Conservation (phyloP, 495 filamentous ascomycete species). For the Penicillium longicatenatum region DNA sequence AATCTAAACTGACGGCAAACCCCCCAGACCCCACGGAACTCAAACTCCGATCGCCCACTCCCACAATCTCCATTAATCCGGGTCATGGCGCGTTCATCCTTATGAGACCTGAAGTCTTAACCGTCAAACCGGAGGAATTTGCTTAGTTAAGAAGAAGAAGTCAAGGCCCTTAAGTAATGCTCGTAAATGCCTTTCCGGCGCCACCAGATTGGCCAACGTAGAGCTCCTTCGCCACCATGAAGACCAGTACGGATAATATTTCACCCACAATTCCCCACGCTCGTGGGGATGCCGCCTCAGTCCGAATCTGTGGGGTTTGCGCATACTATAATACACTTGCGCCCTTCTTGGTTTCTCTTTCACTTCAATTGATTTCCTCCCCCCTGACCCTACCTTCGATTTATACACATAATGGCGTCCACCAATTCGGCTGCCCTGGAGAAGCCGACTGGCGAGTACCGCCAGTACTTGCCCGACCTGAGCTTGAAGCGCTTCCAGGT, state of each 20-base stretch:
- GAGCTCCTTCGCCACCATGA: slow-evolving; percentile 8
- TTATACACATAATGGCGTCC: slow-evolving; percentile 7
- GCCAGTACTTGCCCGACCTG: slow-evolving; percentile 63
- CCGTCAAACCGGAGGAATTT: not conserved
- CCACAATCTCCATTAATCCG: no score
- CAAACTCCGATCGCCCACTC: no score
- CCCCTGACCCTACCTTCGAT: not conserved
- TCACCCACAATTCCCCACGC: slow-evolving; percentile 30
- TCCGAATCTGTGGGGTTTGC: slow-evolving; percentile 22
- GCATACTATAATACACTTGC: slow-evolving; percentile 13
- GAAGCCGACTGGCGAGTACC: slow-evolving; percentile 49
- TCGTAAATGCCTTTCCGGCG: slow-evolving; percentile 20
- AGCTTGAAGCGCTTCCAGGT: slow-evolving; percentile 59
- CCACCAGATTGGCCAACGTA: slow-evolving; percentile 14
- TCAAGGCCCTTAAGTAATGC: not conserved
- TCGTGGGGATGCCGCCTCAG: slow-evolving; percentile 24
- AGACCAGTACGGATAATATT: slow-evolving; percentile 20
- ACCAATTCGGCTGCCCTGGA: slow-evolving; percentile 13
- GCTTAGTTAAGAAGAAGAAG: not conserved
- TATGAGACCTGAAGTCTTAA: no score
- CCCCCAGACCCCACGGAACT: no score
- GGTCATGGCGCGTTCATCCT: no score
- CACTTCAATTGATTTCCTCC: not conserved
- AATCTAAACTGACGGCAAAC: no score
- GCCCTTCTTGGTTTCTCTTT: not conserved